Base-by-base conservation (phyloP, 192 early-diverging fungal genomes). In the Phycomyces nitens region DNA sequence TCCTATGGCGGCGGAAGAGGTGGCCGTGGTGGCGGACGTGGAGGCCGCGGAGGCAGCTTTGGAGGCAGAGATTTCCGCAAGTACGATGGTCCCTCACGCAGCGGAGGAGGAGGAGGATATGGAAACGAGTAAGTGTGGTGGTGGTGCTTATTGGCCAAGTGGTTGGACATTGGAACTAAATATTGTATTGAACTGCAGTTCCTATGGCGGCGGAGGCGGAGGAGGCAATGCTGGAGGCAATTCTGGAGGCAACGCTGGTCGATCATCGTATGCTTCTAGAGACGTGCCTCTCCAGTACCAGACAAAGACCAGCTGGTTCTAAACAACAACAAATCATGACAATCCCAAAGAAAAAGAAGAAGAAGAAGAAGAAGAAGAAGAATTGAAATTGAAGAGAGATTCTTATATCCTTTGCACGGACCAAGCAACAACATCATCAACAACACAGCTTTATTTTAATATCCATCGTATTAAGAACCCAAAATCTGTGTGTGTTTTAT, bases 291-390 rank as follows among this genome's bases (percentile, higher is more conserved):
- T 65, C 49, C 58, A 55, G 22, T 65, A 65, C 47, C 73, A 75
- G 42, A 75, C 54, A 51, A 75, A 75, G 47, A 75, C 73, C 15
- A 75, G 73, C 58, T 75, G 73, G 73, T 75, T 75, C 56, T 75
- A 63, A 66, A 16, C 16, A 24, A 23, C 18, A 34, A 34, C 2
- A 2, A 34, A 34, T 2, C 29, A 34, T 34, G 29, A 34, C n/a
- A n/a, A n/a, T n/a, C n/a, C n/a, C n/a, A n/a, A 34, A 34, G 29
- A 34, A 34, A 34, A 5, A 7, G 7, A 34, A 5, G 29, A 34
- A 34, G 29, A 34, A 34, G 7, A 2, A 7, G 7, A 34, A 34
- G 29, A 34, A 34, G 7, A 2, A 7, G 7, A 34, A 34, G 29
- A 34, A 34, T 5, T 7, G 29, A 34, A 34, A n/a, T n/a, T n/a